A percentile compares a stretch with the other conserved stretches of the same genome.
phyloP scores from a whole-genome alignment of 148 eudicot genomes.

The Talinum fruticosum region DNA sequence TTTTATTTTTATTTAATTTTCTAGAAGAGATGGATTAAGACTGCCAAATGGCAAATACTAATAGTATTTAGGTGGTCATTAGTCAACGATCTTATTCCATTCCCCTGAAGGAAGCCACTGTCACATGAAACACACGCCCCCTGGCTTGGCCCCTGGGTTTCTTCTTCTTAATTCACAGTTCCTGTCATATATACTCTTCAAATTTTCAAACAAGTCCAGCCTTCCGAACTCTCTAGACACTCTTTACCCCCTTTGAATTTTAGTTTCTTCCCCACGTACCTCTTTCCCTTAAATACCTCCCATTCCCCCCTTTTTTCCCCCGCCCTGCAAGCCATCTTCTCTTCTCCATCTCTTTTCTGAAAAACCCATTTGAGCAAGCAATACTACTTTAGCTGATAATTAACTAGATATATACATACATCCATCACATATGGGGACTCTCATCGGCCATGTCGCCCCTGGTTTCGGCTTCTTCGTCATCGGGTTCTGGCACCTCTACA shows the following conservation, averaged over 20 bases:
- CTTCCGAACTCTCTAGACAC: slow-evolving; percentile 30
- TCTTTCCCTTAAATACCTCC: not conserved
- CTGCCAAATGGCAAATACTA: not conserved
- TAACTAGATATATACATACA: not conserved
- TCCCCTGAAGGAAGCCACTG: slow-evolving; percentile 1
- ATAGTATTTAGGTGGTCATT: not conserved
- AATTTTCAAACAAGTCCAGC: not conserved
- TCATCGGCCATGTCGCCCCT: slow-evolving; percentile 70
- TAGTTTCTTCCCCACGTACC: not conserved
- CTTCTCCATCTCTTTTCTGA: not conserved
- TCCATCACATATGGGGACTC: slow-evolving; percentile 74
- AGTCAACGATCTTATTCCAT: slow-evolving; percentile 15
- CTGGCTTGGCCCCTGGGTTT: not conserved
- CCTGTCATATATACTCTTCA: not conserved
- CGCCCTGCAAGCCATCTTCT: not conserved
- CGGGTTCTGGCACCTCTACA: slow-evolving; percentile 74
- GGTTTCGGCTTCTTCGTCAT: slow-evolving; percentile 65
- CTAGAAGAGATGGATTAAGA: slow-evolving; percentile 21
- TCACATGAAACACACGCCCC: slow-evolving; percentile 25
- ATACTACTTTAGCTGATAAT: not conserved
- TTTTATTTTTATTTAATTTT: not conserved
- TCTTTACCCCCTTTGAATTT: slow-evolving; percentile 19
- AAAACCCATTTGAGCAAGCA: too few species aligned
- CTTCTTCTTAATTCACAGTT: not conserved
- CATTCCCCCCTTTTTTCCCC: not conserved